Conservation (phyloP, 257 asterid species). For the Scutellaria baicalensis region DNA sequence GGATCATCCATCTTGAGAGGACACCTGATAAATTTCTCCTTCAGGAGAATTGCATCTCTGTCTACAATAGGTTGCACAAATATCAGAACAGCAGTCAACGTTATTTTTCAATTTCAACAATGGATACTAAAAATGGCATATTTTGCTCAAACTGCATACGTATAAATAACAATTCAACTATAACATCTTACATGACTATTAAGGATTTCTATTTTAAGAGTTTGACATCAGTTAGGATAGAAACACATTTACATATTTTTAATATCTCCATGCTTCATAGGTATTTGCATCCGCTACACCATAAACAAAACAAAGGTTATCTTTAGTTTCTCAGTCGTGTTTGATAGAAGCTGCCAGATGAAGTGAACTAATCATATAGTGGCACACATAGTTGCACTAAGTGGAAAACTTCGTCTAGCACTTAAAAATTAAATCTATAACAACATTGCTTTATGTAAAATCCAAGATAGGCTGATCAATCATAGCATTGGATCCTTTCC, state of each 20-base stretch:
- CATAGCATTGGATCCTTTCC: neutral
- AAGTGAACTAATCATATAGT: neutral
- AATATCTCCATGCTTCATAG: neutral
- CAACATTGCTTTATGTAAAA: neutral
- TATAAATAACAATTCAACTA: neutral
- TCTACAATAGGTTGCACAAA: conserved; percentile 25
- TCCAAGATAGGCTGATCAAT: neutral
- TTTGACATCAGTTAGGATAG: conserved; percentile 1
- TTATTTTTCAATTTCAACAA: neutral
- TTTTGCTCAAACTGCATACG: neutral
- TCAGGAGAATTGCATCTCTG: conserved; percentile 39
- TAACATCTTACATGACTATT: neutral
- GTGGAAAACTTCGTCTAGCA: neutral
- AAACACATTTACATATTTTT: neutral
- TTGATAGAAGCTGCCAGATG: neutral
- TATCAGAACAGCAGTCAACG: conserved; percentile 4
- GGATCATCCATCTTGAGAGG: conserved; percentile 94
- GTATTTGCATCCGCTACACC: neutral
- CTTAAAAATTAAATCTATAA: neutral
- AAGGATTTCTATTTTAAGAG: neutral
- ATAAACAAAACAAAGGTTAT: neutral
- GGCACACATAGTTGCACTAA: neutral
- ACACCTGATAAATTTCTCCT: conserved; percentile 61
- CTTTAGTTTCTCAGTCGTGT: neutral
- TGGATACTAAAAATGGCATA: neutral